These are phyloP conservation scores for Penicillium frequentans DNA, from an alignment of 2,329 filamentous ascomycete genomes.

Conservation along the genomic window DNA sequence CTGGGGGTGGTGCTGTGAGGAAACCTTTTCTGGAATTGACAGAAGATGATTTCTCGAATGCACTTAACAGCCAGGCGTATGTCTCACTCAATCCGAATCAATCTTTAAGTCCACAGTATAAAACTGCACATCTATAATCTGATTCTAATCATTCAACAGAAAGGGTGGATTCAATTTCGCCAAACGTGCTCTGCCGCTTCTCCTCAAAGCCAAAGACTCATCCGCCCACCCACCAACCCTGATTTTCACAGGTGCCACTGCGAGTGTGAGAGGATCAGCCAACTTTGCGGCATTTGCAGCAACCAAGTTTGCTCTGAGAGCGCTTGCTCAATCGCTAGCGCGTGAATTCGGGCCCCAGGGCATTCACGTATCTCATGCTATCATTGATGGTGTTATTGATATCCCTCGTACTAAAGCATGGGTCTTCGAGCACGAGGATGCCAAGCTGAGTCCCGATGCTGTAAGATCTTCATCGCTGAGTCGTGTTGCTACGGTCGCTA, in stretches of 20 bases:
- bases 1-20: slow-evolving; percentile 56
- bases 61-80: slow-evolving; percentile 53
- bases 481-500: neutral
- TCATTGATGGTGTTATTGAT: slow-evolving; percentile 85
- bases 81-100: slow-evolving; percentile 9
- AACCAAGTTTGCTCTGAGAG: slow-evolving; percentile 77
- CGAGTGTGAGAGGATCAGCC: slow-evolving; percentile 71
- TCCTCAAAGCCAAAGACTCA: slow-evolving; percentile 59
- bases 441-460: slow-evolving; percentile 72
- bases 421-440: slow-evolving; percentile 58
- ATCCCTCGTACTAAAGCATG: slow-evolving; percentile 68
- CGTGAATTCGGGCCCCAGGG: slow-evolving; percentile 83
- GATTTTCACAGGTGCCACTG: slow-evolving; percentile 85
- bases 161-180: slow-evolving; percentile 74
- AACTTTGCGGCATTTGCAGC: slow-evolving; percentile 70
- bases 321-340: slow-evolving; percentile 71
- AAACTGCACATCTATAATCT: neutral
- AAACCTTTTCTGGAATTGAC: slow-evolving; percentile 64
- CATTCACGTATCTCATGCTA: slow-evolving; percentile 77
- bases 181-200: slow-evolving; percentile 67
- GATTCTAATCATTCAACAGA: slow-evolving; percentile 21
- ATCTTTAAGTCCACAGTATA: neutral
- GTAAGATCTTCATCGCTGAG: slow-evolving; percentile 50
- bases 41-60: slow-evolving; percentile 56
- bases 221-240: slow-evolving; percentile 69